These are phyloP conservation scores for Lablab purpureus DNA, from an alignment of 306 rosid species.

Conservation along the genomic window DNA sequence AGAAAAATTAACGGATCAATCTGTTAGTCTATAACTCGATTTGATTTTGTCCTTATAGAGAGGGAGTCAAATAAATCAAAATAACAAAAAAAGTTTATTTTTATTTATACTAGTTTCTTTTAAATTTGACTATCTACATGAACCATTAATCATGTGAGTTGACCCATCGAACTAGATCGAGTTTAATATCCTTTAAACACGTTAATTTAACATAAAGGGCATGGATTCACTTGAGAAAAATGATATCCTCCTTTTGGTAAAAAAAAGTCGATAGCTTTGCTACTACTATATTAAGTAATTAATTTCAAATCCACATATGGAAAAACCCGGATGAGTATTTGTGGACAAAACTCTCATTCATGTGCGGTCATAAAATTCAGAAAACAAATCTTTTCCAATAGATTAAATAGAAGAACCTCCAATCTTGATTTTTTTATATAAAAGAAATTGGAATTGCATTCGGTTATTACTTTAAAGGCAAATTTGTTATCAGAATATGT, in stretches of 20 bases:
- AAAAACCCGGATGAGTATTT: not conserved
- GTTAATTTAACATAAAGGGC: too few relatives aligned
- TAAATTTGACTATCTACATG: too few relatives aligned
- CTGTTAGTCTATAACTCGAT: too few relatives aligned
- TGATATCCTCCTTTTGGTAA: not conserved
- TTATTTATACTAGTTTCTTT: too few relatives aligned
- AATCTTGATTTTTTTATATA: not conserved
- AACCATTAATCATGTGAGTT: too few relatives aligned
- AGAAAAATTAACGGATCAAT: too few relatives aligned
- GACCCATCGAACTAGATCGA: too few relatives aligned
- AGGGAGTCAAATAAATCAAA: too few relatives aligned
- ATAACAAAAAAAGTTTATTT: too few relatives aligned
- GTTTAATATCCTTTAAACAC: too few relatives aligned
- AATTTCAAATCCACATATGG: not conserved
- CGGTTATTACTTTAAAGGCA: not conserved
- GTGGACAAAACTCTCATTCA: not conserved
- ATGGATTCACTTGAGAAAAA: not conserved
- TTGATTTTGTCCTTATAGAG: too few relatives aligned
- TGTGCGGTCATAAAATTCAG: not conserved
- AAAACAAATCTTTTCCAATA: not conserved
- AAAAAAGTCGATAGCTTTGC: not conserved
- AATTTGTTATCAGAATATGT: not conserved
- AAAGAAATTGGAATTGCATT: not conserved
- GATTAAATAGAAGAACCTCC: too few relatives aligned
- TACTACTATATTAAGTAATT: not conserved